Base-by-base conservation (phyloP, 306 rosid species). In the Hippophae tibetana region DNA sequence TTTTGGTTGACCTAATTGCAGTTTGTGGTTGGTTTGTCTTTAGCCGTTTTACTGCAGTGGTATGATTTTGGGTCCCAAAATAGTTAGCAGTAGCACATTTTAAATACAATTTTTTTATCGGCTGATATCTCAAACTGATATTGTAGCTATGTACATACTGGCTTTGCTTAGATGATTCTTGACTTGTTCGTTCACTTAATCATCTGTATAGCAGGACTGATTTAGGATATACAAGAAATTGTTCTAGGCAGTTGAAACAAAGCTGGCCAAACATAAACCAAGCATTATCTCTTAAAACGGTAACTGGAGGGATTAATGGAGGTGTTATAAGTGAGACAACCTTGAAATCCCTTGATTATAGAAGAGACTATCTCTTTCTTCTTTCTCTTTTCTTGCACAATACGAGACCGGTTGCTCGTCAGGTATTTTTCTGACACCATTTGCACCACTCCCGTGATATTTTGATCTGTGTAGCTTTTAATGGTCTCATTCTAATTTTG, bases 361-460 rank as follows among this genome's bases (percentile, higher is more conserved):
- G 62, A 78, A 85, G 87, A 73, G 98, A 87, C 70, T 79, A 70
- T 52, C 79, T 81, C 50, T 92, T 81, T 78, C 93, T 93, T 45
- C 67, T 92, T 58, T 85, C 92, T 66, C 85, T 87, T 60, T 73
- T 92, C 63, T 69, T 92, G 76, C 86, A 83, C 78, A 92, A 92
- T 77, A 85, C 96, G 69, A 87, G 92, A 82, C 98, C 98, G 27
- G 76, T 85, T 80, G 96, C 96, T 55, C 96, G 87, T 61, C 89
- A 83, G 98, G 98, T 92, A 76, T 57, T 60, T 65, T 23, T 60
- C 41, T 48, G 56, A 72, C 50, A 60, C 61, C 58, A 58, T 10
- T 40, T 43, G 43, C 57, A 45, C 63, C 65, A 54, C 56, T 7
- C 66, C 41, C 67, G 51, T 52, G 11, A 43, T 43, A 41, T 59